Base-by-base conservation (phyloP, 1,284 basidiomycete species). In the Taiwanofungus camphoratus region DNA sequence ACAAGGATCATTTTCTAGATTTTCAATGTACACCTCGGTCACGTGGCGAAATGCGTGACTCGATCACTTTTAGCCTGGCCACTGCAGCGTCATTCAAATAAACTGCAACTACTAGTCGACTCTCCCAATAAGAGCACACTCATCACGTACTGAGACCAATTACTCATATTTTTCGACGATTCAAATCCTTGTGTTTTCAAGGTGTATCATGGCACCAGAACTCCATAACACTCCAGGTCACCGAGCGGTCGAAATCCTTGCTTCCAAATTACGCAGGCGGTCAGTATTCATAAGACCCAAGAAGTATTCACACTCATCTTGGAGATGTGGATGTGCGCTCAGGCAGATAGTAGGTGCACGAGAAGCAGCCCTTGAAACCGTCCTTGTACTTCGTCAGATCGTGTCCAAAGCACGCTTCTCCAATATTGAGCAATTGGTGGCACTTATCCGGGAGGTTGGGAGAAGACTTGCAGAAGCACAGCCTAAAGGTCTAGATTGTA, bases 281-380 rank as follows among this genome's bases (percentile, higher is more conserved):
- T 57, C 39, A 46, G 58, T 38, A 8, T 8, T 39, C 27, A 6
- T 6, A n/a, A n/a, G n/a, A n/a, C n/a, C n/a, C n/a, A n/a, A n/a
- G n/a, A n/a, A n/a, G n/a, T n/a, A n/a, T n/a, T n/a, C 18, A 19
- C 24, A 13, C 22, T 5, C 22, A 18, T 36, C 19, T 8, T 42
- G 19, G 36, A 9, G 20, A 35, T n/a, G 13, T 6, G 4, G 15
- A 6, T n/a, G 1, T 9, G 11, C 5, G 0, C 34, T 0, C 31
- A 92, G 92, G 53, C 91, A 95, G 65, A 75, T 95, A 33, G 79
- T 92, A 47, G 92, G 92, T 36, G 93, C 92, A 20, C 77, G 87
- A 46, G 79, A 85, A 48, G 83, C 94, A 3, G 92, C 95, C 0
- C 68, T 95, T 9, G 92, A 96, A 58, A 97, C 94, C 0, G 76